These are phyloP conservation scores for button mushroom (Agaricus bisporus) DNA, from an alignment of 768 basidiomycete genomes.

Conservation along the genomic window DNA sequence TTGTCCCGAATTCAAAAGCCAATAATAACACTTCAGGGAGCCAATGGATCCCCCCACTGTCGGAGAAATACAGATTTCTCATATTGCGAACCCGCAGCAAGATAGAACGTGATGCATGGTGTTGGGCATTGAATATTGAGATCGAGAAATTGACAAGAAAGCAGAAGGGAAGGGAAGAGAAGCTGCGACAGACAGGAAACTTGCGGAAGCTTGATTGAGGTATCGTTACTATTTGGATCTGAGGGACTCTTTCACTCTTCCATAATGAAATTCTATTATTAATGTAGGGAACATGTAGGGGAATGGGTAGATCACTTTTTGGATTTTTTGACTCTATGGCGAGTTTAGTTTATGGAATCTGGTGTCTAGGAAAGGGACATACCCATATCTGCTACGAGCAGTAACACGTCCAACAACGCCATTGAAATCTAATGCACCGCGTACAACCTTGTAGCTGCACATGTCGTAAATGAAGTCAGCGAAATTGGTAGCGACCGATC, in stretches of 20 bases:
- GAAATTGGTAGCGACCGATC: neutral
- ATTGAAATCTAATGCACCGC: slow-evolving; percentile 87
- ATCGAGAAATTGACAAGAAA: slow-evolving; percentile 74
- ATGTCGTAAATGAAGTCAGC: neutral
- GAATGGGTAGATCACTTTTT: slow-evolving; percentile 40
- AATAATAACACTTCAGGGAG: slow-evolving; percentile 5
- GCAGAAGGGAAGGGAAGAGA: slow-evolving; percentile 58
- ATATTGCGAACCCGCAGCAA: slow-evolving; percentile 74
- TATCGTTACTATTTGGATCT: neutral
- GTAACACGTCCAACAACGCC: slow-evolving; percentile 81
- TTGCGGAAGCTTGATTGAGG: slow-evolving; percentile 29
- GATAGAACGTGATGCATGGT: slow-evolving; percentile 91
- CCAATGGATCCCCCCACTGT: slow-evolving; percentile 41
- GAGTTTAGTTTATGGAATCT: slow-evolving; percentile 3
- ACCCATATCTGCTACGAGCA: slow-evolving; percentile 93
- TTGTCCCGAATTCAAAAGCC: slow-evolving; percentile 14
- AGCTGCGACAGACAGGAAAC: slow-evolving; percentile 58
- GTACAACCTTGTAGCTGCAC: slow-evolving; percentile 86
- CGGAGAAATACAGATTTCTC: slow-evolving; percentile 50
- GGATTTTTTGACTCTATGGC: slow-evolving; percentile 76
- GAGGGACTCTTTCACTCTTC: neutral
- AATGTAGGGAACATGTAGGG: neutral
- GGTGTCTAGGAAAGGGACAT: slow-evolving; percentile 17
- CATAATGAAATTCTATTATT: slow-evolving; percentile 4
- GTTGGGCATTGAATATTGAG: slow-evolving; percentile 87